Evolutionary conservation across 2,329 filamentous ascomycete genomes (phyloP), one percentile per base, ranked within the genome.

Genomic region (Dothideomycetes sp.): DNA sequence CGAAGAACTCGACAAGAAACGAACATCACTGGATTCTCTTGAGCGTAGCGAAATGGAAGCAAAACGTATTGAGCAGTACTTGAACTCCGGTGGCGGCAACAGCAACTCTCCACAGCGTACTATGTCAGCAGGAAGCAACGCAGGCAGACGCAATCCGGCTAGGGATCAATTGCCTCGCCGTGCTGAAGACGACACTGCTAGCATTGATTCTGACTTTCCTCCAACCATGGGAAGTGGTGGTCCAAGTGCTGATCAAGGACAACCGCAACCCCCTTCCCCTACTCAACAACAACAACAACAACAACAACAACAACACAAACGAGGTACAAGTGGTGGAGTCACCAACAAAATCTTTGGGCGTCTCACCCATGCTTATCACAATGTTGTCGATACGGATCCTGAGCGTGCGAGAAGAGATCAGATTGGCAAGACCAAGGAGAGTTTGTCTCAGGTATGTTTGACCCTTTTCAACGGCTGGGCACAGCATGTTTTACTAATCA

Each of bases 351-450:
- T 98, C 38, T 96, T 98, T 60, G 91, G 89, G 1, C 84, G 88
- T 9, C 82, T 98, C 47, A 93, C 85, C 41, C 89, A 98, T 63
- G 91, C 91, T 0, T 86, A 96, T 23, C 86, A 96, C 56, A 91
- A 91, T 4, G 89, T 96, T 53, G 89, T 91, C 1, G 91, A 98
- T 58, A 85, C 93, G 29, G 91, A 98, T 57, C 91, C 91, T 0
- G 91, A 98, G 64, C 74, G 88, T 48, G 94, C 88, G 30, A 74
- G 91, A 39, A 76, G 91, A 40, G 91, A 98, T 59, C 82, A 86
- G 48, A 95, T 98, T 51, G 88, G 89, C 27, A 96, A 95, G 71
- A 98, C 91, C 1, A 80, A 82, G 49, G 91, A 98, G 64, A 84
- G 80, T 44, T 78, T 98, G 47, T 74, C 68, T 11, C 70, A 78